Evolutionary conservation across 139 green algal genomes (phyloP), one percentile per base, ranked within the genome.

Genomic region (Micractinium conductrix): DNA sequence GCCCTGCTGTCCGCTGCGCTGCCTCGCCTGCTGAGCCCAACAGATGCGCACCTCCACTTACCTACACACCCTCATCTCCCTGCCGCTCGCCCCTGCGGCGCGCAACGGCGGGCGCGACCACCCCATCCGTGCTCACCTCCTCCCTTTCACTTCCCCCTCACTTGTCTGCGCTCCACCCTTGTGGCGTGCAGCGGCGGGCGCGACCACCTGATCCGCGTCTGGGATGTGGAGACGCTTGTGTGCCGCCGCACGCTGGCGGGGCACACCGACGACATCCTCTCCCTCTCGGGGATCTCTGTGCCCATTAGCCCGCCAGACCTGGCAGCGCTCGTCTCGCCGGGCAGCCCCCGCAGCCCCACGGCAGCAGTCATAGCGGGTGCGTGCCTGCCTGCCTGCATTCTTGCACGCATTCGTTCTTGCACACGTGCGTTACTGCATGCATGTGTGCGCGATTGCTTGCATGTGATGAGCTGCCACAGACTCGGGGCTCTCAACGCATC

Each of bases 191-290:
- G 88, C 35, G 95, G 95, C 22, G 94, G 91, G 9, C 73, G 96
- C 1, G 96, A 98, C 89, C 96, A 97, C 86, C 94, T 96, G 38
- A 96, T 99, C 50, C 82, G 93, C 43, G 93, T 97, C 45, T 82
- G 76, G 76, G 76, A 82, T 40, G 76, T 82, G 55, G 76, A 82
- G 33, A 91, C 96, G 70, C 88, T 96, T 62, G 89, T 96, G 69
- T 98, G 95, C 89, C 89, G 97, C 67, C 87, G 89, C 69, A 96
- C 93, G 60, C 92, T 98, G 33, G 55, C 89, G 7, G 96, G 96
- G 33, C 96, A 98, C 90, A 93, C 93, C 50, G 91, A 95, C 76
- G 95, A 98, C 86, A 89, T 98, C 30, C 88, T 95, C 33, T 70
- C 78, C 48, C 89, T 98, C 10, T 69, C 85, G 22, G 86, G 79